Evolutionary conservation across 495 filamentous ascomycete species (phyloP), one percentile per base, ranked within the genome.

Genomic region (Aspergillus mulundensis): DNA sequence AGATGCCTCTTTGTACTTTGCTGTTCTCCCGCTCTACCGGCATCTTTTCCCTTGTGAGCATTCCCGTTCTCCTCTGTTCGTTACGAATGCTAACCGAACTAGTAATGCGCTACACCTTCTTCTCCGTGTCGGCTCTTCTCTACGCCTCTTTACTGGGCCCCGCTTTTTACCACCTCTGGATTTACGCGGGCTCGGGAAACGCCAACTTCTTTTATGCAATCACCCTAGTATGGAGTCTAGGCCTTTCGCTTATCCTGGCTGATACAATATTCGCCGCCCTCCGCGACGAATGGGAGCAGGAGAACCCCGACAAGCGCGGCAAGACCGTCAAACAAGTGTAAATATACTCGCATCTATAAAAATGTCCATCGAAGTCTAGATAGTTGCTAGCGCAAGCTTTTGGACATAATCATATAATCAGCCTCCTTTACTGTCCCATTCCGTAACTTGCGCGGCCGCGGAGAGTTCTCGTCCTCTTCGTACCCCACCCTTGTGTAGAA

Each of bases 181-280:
- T 97, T 58, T 98, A 98, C 66, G 95, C 94, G 18, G 94, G 94
- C 38, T 95, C 89, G 32, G 94, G 95, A 28, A 98, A 98, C 65
- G 94, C 94, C 39, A 98, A 98, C 69, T 98, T 98, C 75, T 98
- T 97, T 74, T 98, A 98, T 64, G 94, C 94, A 63, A 97, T 98
- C 66, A 98, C 94, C 5, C 80, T 98, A 0, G 94, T 97, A 15
- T 98, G 94, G 94, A 94, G 90, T 63, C 72, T 98, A 3, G 94
- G 90, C 0, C 77, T 91, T 38, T 91, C 89, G 1, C 77, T 90
- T 30, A 66, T 97, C 25, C 80, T 97, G 0, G 88, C 85, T 8
- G 94, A 98, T 65, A 78, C 85, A 44, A 72, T 96, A 3, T 98
- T 93, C 71, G 90, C 92, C 0, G 88, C 91, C 7, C 74, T 97